Base-by-base conservation (phyloP, 768 basidiomycete genomes). In the Boletus tylopilopsis region DNA sequence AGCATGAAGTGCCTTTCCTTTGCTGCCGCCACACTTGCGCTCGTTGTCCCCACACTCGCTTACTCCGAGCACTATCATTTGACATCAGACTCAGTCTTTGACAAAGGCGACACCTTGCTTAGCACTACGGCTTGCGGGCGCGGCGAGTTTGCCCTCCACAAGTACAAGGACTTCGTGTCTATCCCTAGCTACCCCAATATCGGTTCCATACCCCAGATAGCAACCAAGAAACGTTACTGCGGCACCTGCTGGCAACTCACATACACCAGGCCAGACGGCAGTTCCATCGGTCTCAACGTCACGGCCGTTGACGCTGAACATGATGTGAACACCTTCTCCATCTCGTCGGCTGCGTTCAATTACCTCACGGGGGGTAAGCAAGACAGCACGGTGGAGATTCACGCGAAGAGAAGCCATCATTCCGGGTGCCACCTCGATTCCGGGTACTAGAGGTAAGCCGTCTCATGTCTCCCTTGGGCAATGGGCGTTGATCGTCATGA, bases 231-330 rank as follows among this genome's bases (percentile, higher is more conserved):
- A n/a, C n/a, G n/a, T n/a, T 69, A 70, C 34, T 86, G 84, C 57
- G 81, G 82, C 2, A 73, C 73, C 19, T 85, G 84, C 64, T 86
- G 80, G 80, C 47, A 72, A 52, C 61, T 85, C 53, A 74, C 76
- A 8, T 84, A 73, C 64, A 69, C 71, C 34, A 15, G 50, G 44
- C 29, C 52, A 7, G 44, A 59, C 9, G 69, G 70, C 6, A 54
- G 49, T 2, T 62, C 59, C 21, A 72, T 53, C 48, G 74, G 62
- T 46, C 71, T 82, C 63, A 74, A 73, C 37, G 60, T 84, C 12
- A 64, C 78, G 4, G 82, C 76, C 2, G 66, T 86, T 27, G 82
- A 85, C 55, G 67, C 73, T 5, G 55, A 57, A 16, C 6, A 24
- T 9, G 11, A 15, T 10, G 2, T 6, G 19, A 53, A 60, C 0